A percentile compares a stretch with the other conserved stretches of the same genome.
phyloP scores from a whole-genome alignment of 1,284 basidiomycete species.

The Puccinia hordei region DNA sequence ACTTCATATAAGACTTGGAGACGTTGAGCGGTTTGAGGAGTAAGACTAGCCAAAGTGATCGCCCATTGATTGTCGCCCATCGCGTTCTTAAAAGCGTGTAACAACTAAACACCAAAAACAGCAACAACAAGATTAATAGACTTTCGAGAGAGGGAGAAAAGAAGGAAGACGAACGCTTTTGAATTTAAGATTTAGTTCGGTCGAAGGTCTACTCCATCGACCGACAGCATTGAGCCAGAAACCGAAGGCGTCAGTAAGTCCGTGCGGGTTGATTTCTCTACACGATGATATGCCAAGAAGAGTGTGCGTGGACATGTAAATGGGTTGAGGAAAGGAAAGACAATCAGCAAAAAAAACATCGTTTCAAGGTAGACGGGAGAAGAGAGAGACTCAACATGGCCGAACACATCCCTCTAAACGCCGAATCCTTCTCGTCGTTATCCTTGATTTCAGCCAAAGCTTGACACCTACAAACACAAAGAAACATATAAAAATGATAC shows the following conservation, averaged over 20 bases:
- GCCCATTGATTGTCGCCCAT: constrained; percentile 46
- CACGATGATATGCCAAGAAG: constrained; percentile 76
- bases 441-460: constrained; percentile 97
- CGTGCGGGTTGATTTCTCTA: constrained; percentile 48
- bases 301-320: constrained; percentile 64
- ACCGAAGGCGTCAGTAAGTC: constrained; percentile 43
- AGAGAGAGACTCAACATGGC: constrained; percentile 69
- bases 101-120: constrained; percentile 36
- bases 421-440: constrained; percentile 99
- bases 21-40: constrained; percentile 42
- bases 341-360: not conserved
- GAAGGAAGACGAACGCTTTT: constrained; percentile 57
- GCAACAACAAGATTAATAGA: not conserved
- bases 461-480: constrained; percentile 66
- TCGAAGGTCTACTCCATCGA: constrained; percentile 84
- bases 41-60: constrained; percentile 11
- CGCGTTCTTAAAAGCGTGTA: constrained; percentile 42
- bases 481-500: not conserved
- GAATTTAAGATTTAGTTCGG: constrained; percentile 72
- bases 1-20: constrained; percentile 47
- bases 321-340: not conserved
- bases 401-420: constrained; percentile 94
- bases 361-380: not conserved
- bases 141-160: not conserved
- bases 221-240: constrained; percentile 75